These are phyloP conservation scores for Pelargonium australe DNA, from an alignment of 441 rosid genomes.

Conservation along the genomic window DNA sequence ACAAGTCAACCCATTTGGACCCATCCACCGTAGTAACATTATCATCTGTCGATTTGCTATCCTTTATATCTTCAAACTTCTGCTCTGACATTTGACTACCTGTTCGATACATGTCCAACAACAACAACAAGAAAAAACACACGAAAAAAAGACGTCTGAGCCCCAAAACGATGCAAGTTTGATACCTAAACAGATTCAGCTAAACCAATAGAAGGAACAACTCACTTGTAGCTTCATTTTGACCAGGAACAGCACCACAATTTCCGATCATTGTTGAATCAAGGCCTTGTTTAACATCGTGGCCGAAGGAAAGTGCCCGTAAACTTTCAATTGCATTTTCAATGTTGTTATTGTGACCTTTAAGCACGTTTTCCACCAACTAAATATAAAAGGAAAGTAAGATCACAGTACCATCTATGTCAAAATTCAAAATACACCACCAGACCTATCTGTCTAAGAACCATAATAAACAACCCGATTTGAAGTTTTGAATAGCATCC, in stretches of 20 bases:
- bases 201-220: background rate
- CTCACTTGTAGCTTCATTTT: constrained; percentile 16
- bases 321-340: constrained; percentile 40
- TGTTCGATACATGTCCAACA: constrained; percentile 2
- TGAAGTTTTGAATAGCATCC: background rate
- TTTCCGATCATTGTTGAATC: constrained; percentile 19
- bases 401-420: constrained; percentile 3
- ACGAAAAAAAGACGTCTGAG: too few species aligned
- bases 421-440: constrained; percentile 3
- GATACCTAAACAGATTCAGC: background rate
- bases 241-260: constrained; percentile 10
- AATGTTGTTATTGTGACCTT: constrained; percentile 31
- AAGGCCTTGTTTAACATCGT: constrained; percentile 16
- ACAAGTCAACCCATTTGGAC: constrained; percentile 44
- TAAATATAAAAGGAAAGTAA: constrained; percentile 14
- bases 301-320: constrained; percentile 20
- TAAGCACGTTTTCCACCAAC: constrained; percentile 28
- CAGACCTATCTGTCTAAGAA: background rate
- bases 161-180: background rate
- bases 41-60: background rate
- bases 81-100: constrained; percentile 23
- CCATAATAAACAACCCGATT: background rate
- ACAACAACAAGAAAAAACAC: background rate
- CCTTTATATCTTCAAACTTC: constrained; percentile 16
- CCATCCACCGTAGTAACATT: constrained; percentile 21